Evolutionary conservation across 1,284 basidiomycete genomes (phyloP), one percentile per base, ranked within the genome.

Genomic region (Cryptococcus sp.): DNA sequence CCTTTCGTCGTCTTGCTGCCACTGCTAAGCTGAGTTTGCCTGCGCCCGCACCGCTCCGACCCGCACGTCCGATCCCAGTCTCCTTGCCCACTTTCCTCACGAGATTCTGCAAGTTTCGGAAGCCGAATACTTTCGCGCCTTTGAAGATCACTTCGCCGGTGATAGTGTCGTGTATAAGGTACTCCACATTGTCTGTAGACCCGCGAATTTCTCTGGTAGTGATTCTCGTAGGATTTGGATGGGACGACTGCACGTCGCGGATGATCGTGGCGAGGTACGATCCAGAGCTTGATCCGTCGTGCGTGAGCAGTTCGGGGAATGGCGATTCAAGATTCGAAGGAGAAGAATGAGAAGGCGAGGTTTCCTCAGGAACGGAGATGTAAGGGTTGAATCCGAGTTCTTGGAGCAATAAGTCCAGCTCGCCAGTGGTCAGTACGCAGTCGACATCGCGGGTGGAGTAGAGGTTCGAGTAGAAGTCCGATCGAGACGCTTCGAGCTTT

Each of bases 371-470:
- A 5, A 59, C 60, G 23, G 61, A 39, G 80, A 3, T 68, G 61
- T 43, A 84, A 82, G 40, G 95, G 71, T 96, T 88, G 82, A 91
- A 92, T 7, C 83, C 85, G 65, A 90, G 87, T 64, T 93, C 91
- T 19, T 81, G 82, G 81, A 98, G 88, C 61, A 99, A 85, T 39
- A 88, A 79, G 68, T 94, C 89, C 47, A 99, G 84, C 78, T 99
- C 96, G 45, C 93, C 93, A 0, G 96, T 98, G 10, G 96, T 99
- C 66, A 99, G 85, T 20, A 99, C 96, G 73, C 93, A 97, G 79
- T 99, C 96, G 45, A 97, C 92, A 64, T 99, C 95, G 57, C 93
- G 84, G 7, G 91, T 91, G 64, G 85, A 82, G 78, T 88, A 88
- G 4, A 84, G 69, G 17, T 87, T 87, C 60, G 88, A 87, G 75